phyloP scores from a whole-genome alignment of 129 eudicot genomes.

The Tagetes erecta region DNA sequence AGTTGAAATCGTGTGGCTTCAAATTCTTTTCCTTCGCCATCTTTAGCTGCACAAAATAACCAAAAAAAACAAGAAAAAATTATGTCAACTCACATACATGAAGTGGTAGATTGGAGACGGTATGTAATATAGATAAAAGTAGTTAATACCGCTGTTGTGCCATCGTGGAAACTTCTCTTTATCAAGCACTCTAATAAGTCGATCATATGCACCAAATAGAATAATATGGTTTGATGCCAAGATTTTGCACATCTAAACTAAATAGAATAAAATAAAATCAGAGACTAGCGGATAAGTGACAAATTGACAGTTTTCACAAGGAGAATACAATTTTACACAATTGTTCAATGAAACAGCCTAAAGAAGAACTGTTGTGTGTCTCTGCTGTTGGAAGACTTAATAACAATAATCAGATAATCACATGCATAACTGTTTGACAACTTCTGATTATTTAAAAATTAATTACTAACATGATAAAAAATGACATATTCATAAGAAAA shows the following conservation, averaged over 20 bases:
- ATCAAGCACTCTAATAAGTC: conserved; percentile 58
- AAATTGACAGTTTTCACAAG: not conserved
- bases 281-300: not conserved
- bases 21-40: conserved; percentile 58
- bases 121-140: not conserved
- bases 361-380: not conserved
- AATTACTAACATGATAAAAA: not conserved
- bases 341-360: not conserved
- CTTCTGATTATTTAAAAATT: not conserved
- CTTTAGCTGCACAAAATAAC: conserved; percentile 54
- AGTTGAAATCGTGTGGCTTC: conserved; percentile 68
- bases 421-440: not conserved
- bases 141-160: conserved; percentile 59
- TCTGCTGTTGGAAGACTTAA: not conserved
- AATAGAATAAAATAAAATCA: conserved; percentile 8
- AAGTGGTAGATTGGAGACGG: not conserved
- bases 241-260: conserved; percentile 71
- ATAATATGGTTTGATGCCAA: conserved; percentile 66
- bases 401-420: not conserved
- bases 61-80: not conserved
- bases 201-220: conserved; percentile 52
- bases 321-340: not conserved
- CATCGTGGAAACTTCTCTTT: conserved; percentile 46
- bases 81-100: not conserved
- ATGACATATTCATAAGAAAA: not conserved